Base-by-base conservation (phyloP, 1,139 yeast species). In the Pichia sp. region DNA sequence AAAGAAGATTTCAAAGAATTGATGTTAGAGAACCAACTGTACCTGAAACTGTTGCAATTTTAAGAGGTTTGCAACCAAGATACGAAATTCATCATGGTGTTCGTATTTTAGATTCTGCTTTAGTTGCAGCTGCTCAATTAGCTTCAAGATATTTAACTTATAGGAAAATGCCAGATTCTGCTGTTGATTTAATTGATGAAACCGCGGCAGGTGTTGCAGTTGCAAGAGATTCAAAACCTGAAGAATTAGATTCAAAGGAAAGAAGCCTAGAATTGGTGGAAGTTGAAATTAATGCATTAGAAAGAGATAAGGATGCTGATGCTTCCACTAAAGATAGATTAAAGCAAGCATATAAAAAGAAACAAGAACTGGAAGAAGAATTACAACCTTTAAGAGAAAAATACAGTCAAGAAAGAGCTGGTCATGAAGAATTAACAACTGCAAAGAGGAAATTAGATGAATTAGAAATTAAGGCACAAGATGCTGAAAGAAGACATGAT, bases 81-180 rank as follows among this genome's bases (percentile, higher is more conserved):
- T 94, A 92, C 69, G 99, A 92, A 69, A 86, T 92, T 53, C 98
- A 94, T 67, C 99, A 92, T 64, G 98, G 98, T 63, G 97, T 92
- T 31, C 82, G 98, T 66, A 92, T 94, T 55, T 77, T 92, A 60
- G 98, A 92, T 69, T 83, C 92, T 63, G 97, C 98, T 1, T 75
- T 92, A 55, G 98, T 94, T 6, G 72, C 95, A 35, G 97, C 98
- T 49, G 95, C 98, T 30, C 96, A 87, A 66, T 73, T 94, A 60
- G 98, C 98, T 33, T 86, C 95, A 42, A 79, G 98, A 59, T 92
- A 92, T 65, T 77, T 92, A 60, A 95, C 98, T 5, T 90, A 90
- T 71, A 82, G 98, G 70, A 86, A 94, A 64, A 75, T 94, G 59
- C 99, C 99, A 6, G 99, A 92, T 67, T 87, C 96, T 25, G 99